Conservation (phyloP, 495 filamentous ascomycete genomes). For the Aspergillus saccharolyticus region DNA sequence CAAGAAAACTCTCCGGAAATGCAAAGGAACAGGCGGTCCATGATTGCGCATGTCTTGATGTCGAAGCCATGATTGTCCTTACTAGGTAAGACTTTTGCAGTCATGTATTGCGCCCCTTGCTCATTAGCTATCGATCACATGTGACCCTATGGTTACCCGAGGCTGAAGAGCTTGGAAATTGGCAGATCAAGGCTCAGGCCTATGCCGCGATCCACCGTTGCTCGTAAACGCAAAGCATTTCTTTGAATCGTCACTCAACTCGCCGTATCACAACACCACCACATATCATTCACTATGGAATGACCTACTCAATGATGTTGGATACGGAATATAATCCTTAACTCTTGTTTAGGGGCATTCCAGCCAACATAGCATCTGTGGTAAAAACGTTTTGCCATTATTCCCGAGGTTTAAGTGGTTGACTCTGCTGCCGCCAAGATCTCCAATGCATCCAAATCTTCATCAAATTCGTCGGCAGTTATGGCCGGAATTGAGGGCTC, state of each 20-base stretch:
- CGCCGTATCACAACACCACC: neutral
- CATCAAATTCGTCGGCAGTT: conserved; percentile 33
- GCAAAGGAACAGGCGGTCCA: too few relatives aligned
- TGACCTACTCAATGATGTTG: neutral
- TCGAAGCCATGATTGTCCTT: too few relatives aligned
- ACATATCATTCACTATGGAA: neutral
- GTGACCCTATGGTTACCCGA: too few relatives aligned
- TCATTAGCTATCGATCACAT: too few relatives aligned
- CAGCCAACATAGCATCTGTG: neutral
- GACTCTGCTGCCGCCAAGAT: conserved; percentile 32
- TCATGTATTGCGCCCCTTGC: too few relatives aligned
- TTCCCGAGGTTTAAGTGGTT: neutral
- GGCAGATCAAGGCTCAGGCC: neutral
- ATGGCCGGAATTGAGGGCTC: conserved; percentile 3
- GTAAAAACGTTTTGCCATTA: neutral
- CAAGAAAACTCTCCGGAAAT: too few relatives aligned
- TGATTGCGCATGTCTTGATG: too few relatives aligned
- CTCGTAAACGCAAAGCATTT: neutral
- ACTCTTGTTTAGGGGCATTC: neutral
- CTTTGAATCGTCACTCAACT: neutral
- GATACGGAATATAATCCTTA: neutral
- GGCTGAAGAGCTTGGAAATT: too few relatives aligned
- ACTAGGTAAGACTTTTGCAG: too few relatives aligned
- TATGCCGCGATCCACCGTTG: too few relatives aligned
- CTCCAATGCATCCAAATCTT: conserved; percentile 39